Base-by-base conservation (phyloP, 2,329 filamentous ascomycete species). In the Colletotrichum sidae region DNA sequence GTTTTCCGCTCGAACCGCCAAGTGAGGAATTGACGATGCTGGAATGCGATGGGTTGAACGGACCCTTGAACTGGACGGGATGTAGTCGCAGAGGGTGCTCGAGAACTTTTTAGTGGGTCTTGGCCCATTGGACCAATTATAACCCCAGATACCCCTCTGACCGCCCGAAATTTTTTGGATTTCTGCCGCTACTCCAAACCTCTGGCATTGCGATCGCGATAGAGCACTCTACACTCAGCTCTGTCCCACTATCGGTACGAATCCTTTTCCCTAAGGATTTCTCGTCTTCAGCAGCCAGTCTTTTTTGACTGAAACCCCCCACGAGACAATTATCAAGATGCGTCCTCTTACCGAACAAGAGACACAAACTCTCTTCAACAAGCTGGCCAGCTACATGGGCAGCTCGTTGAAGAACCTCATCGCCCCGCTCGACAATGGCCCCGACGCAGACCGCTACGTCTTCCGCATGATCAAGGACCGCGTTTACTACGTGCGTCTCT, bases 321-420 rank as follows among this genome's bases (percentile, higher is more conserved):
- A 33, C 39, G 50, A 38, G 51, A 51, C 42, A 42, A 10, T 42
- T 54, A 39, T 38, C 15, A 87, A 72, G 51, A 96, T 97, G 93
- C 88, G 93, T 60, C 88, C 91, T 56, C 88, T 97, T 70, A 96
- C 93, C 61, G 93, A 93, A 78, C 79, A 83, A 74, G 91, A 94
- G 80, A 92, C 90, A 64, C 88, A 92, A 77, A 92, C 91, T 2
- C 88, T 97, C 72, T 96, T 97, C 79, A 88, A 90, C 72, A 97
- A 98, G 83, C 88, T 99, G 45, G 96, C 96, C 64, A 92, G 94
- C 78, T 99, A 98, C 83, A 96, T 92, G 33, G 94, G 94, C 70
- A 88, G 87, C 72, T 94, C 92, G 15, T 86, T 97, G 71, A 95
- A 94, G 79, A 90, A 93, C 78, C 87, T 97, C 70, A 93, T 95